These are phyloP conservation scores for Microstegium vimineum DNA, from an alignment of 176 grass and related monocot species.

Conservation along the genomic window DNA sequence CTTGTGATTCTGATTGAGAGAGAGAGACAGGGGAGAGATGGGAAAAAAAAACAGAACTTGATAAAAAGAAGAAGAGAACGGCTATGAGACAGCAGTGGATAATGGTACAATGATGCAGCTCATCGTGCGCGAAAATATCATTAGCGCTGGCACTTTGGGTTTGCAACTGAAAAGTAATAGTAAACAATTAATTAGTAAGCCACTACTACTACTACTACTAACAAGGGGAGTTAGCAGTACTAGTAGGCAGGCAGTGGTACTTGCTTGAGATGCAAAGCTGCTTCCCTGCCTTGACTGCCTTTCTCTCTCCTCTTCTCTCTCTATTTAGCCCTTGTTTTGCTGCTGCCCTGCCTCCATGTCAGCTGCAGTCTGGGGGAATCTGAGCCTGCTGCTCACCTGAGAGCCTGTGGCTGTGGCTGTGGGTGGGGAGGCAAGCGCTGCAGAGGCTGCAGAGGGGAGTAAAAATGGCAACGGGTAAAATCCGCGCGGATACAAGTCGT, in stretches of 20 bases:
- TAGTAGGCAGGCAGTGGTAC: constrained; percentile 7
- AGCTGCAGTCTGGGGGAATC: constrained; percentile 35
- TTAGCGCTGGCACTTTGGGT: neutral
- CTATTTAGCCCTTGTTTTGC: too few species aligned
- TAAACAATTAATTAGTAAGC: constrained; percentile 28
- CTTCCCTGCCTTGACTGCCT: neutral
- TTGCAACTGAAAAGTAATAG: constrained; percentile 30
- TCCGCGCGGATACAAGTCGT: too few species aligned
- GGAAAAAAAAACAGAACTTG: too few species aligned
- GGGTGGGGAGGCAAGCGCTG: constrained; percentile 20
- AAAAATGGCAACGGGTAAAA: too few species aligned
- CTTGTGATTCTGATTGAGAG: neutral
- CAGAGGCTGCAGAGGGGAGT: constrained; percentile 5
- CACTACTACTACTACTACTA: constrained; percentile 21
- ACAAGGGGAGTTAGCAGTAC: constrained; percentile 13
- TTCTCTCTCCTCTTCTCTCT: neutral
- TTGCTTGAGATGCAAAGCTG: neutral
- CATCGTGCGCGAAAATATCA: neutral
- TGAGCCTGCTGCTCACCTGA: constrained; percentile 45
- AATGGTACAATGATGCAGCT: constrained; percentile 26
- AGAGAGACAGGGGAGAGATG: too few species aligned
- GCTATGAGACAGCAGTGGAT: neutral
- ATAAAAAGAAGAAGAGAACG: neutral
- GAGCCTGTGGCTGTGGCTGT: constrained; percentile 13
- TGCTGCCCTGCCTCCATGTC: constrained; percentile 37